Conservation (phyloP, 2,329 filamentous ascomycete genomes). For the Penicillium brasilianum region DNA sequence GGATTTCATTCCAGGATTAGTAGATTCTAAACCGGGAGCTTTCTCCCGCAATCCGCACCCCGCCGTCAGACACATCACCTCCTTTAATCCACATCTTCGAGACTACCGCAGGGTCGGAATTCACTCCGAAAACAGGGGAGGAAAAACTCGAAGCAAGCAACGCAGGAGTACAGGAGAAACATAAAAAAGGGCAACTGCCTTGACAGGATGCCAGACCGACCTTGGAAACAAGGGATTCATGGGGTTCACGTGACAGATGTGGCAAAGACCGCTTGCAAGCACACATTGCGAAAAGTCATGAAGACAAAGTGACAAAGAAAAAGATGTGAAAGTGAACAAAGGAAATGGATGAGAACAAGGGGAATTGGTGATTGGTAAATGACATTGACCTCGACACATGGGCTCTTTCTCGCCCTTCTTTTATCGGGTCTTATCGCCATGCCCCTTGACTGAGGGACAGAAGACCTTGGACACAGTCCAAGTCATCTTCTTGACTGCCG, state of each 20-base stretch:
- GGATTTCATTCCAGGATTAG: conserved; percentile 33
- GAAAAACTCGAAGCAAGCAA: neutral
- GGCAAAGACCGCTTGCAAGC: conserved; percentile 38
- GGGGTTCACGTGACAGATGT: conserved; percentile 32
- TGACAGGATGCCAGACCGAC: conserved; percentile 12
- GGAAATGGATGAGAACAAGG: conserved; percentile 10
- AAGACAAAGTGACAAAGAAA: conserved; percentile 30
- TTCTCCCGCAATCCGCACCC: conserved; percentile 14
- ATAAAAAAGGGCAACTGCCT: conserved; percentile 1
- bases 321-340: neutral
- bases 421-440: conserved; percentile 66
- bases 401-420: neutral
- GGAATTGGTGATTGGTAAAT: neutral
- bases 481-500: conserved; percentile 75
- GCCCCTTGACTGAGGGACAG: conserved; percentile 90
- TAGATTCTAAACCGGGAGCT: conserved; percentile 26
- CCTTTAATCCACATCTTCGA: neutral
- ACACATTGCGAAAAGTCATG: conserved; percentile 35
- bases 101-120: neutral
- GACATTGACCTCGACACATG: conserved; percentile 1
- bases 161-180: conserved; percentile 2
- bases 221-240: conserved; percentile 26
- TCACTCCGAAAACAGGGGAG: neutral
- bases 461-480: conserved; percentile 88
- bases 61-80: conserved; percentile 4